Evolutionary conservation across 164 flowering plant species (phyloP), one percentile per base, ranked within the genome.

Genomic region (Vitis rupestris): DNA sequence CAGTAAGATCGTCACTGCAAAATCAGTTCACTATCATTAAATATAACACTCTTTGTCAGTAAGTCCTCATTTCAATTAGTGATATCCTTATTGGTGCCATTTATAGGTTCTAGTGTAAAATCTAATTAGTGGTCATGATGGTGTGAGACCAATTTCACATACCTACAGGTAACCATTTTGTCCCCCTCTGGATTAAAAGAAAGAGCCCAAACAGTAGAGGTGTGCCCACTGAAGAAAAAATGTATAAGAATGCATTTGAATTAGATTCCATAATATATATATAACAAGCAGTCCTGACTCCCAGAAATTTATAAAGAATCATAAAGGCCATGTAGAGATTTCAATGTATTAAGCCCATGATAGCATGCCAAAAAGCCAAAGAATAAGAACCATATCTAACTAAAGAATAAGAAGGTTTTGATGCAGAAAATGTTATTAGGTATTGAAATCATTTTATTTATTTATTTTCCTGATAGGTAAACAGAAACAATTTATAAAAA

Each of bases 101-200:
- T 52, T 54, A 23, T 50, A 53, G 5, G 29, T 30, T 29, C 10
- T 27, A 30, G 23, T 30, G 59, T 9, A 19, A 6, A 48, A 62
- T 53, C 17, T 4, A 54, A 51, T 12, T 10, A 16, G 23, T 8
- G 50, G 16, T 13, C 59, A 48, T 16, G 49, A 37, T 51, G 66
- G 17, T 12, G 44, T 61, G 44, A 61, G 19, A 57, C 58, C 3
- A 54, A 6, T 17, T 63, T 31, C 44, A 73, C 81, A 55, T 75
- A 86, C 94, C 92, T 88, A 67, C 88, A 88, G 23, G 88, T 77
- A 37, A 86, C 94, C 90, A 90, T 82, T 73, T 82, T 86, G 78
- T 88, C 89, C 74, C 94, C 94, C 15, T 58, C 63, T 15, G 85
- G 68, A 75, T 88, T 88, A 67, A 88, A 88, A 29, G 90, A 80